Base-by-base conservation (phyloP, 176 grass and related monocot species). In the Calamus simplicifolius region DNA sequence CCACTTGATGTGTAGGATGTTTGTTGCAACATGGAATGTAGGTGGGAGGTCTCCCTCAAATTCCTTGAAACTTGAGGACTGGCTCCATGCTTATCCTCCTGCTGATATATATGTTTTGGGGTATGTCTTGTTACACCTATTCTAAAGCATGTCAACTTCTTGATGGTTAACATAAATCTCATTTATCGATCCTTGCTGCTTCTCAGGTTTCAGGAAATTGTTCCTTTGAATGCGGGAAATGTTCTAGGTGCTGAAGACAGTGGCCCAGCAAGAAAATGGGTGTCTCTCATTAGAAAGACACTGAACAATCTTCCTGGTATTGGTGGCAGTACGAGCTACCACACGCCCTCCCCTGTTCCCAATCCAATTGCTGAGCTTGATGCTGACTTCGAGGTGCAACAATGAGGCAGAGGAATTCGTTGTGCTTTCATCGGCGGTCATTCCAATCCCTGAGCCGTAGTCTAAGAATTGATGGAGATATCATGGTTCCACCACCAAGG, bases 71-170 rank as follows among this genome's bases (percentile, higher is more conserved):
- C 65, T 96, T 19, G 84, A 88, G 28, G 92, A 96, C 60, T 96
- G 86, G 83, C 77, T 96, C 43, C 87, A 87, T 85, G 83, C 92
- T 78, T 90, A 87, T 77, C 70, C 92, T 69, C 78, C 92, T 58
- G 92, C 92, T 56, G 92, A 96, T 87, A 96, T 96, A 74, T 96
- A 90, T 70, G 87, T 96, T 28, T 71, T 96, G 16, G 92, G 92
- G 92, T 96, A 82, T 50, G 48, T 69, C 43, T 73, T 3, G 38
- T 12, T 49, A 54, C 6, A 56, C 50, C 12, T 12, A 43, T 12
- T 43, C 8, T 43, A 12, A 13, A 43, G 35, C 35, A 43, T 43
- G 10, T 23, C 35, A 43, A 43, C 35, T 43, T 43, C 7, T 43
- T 43, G 7, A 3, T 43, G 35, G 10, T 12, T 43, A 43, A 43